Base-by-base conservation (phyloP, 345 rosid genomes). In the Gossypium raimondii region DNA sequence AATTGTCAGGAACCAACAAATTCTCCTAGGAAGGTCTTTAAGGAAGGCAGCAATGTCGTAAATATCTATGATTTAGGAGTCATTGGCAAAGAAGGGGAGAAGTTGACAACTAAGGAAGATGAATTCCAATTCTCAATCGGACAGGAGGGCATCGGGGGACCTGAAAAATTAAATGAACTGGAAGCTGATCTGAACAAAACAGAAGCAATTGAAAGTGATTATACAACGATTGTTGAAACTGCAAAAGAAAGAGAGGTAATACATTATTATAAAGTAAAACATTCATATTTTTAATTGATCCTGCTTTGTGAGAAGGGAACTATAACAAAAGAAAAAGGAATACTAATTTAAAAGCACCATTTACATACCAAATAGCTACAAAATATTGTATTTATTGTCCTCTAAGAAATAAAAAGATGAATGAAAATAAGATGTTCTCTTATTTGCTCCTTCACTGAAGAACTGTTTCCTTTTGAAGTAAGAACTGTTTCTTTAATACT, bases 201-300 rank as follows among this genome's bases (percentile, higher is more conserved):
- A 22, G 76, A 58, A 72, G 61, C 59, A 69, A 58, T 43, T 43
- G 78, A 59, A 34, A 52, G 51, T 3, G 61, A 24, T 53, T n/a
- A 64, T 58, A 4, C 61, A 76, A 57, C 52, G 11, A 59, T 22
- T 38, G 29, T 53, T 66, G 75, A 50, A 60, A 52, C 74, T 55
- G 60, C 53, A 50, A 55, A 13, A 13, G 55, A 73, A 70, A 80
- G 29, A 77, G 63, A 77, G 87, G 87, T 84, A 78, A 79, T 72
- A 68, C 70, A 55, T 29, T 24, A 24, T 41, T 38, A 24, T 38
- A 12, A 67, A 47, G 43, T 51, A 51, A 52, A 69, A 2, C 44
- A 22, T 16, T 25, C 72, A 24, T 67, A 45, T 22, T 67, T 44
- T 66, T 66, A 41, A 64, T n/a, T 18, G n/a, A 38, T 13, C 24